Conservation (phyloP, 2,329 filamentous ascomycete genomes). For the Ophiostoma ips region DNA sequence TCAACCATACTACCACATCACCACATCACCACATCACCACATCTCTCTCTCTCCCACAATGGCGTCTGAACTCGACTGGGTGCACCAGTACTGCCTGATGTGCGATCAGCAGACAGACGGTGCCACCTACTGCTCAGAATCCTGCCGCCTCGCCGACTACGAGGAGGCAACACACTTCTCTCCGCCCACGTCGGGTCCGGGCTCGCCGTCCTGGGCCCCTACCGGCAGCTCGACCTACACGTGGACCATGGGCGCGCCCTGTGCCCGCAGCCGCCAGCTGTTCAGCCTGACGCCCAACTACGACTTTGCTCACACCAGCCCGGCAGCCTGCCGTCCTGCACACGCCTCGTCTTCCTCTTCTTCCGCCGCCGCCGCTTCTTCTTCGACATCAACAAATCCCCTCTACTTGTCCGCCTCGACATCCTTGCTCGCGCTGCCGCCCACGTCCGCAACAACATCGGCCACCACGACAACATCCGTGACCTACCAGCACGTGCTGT, state of each 20-base stretch:
- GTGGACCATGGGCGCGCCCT: slow-evolving; percentile 26
- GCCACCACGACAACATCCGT: slow-evolving; percentile 9
- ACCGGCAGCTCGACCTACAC: slow-evolving; percentile 31
- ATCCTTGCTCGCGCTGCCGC: slow-evolving; percentile 4
- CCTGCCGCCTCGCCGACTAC: slow-evolving; percentile 76
- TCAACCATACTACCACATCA: neutral
- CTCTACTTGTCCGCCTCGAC: slow-evolving; percentile 15
- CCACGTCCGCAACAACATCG: slow-evolving; percentile 6
- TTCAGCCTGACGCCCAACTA: slow-evolving; percentile 63
- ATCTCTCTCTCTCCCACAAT: too few species aligned
- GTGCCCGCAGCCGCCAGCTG: slow-evolving; percentile 23
- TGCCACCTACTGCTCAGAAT: slow-evolving; percentile 81
- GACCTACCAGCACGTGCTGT: slow-evolving; percentile 33
- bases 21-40: neutral
- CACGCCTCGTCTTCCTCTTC: slow-evolving; percentile 16
- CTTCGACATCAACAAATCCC: neutral
- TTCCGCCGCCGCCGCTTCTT: neutral
- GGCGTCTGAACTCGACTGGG: slow-evolving; percentile 53
- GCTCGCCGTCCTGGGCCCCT: slow-evolving; percentile 36
- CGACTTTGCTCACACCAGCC: slow-evolving; percentile 60
- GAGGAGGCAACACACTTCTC: slow-evolving; percentile 52
- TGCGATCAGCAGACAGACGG: slow-evolving; percentile 81
- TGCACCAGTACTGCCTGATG: slow-evolving; percentile 82
- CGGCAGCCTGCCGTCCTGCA: too few species aligned
- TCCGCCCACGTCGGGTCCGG: slow-evolving; percentile 37